Base-by-base conservation (phyloP, 768 basidiomycete species). In the Mycena vulgaris region DNA sequence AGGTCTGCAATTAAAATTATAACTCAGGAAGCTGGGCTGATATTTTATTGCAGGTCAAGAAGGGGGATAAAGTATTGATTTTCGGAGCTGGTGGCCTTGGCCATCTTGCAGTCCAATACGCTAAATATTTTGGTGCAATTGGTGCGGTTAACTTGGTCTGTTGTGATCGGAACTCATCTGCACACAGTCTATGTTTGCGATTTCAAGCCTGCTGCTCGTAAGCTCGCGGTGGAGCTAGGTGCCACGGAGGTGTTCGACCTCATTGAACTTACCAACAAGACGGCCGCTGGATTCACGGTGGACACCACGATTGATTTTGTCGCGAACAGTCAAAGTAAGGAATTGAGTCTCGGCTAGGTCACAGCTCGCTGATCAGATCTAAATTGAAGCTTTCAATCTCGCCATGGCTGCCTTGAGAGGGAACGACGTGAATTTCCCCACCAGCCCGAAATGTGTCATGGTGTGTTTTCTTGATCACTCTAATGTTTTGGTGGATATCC, bases 271-370 rank as follows among this genome's bases (percentile, higher is more conserved):
- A 70, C 64, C 1, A 48, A 57, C 23, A 65, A 40, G 42, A 71
- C 63, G 1, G 23, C 63, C 6, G 60, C 40, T 0, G 68, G 64
- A 14, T 71, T 78, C 60, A 66, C 71, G 0, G 76, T 77, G 2
- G 71, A 78, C 55, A 68, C 69, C 3, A 75, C 74, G 10, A 71
- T 78, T 23, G 76, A 78, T 55, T 78, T 77, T 61, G 66, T 76
- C 11, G 59, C 63, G 2, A 74, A 61, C 42, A 45, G 28, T 30
- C 75, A 77, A 30, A 74, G 77, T 78, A 40, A 14, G 74, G 3
- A n/a, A n/a, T 69, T 69, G 17, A 10, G 9, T 11, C 19, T 63
- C 42, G 19, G 2, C 2, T 55, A 7, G 13, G 17, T 10, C 4
- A 3, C 7, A 21, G 10, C 9, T 52, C 10, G 30, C 30, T 23